Percentiles rank a stretch among this genome's conserved stretches.
phyloP scores from a whole-genome alignment of 1,139 yeast genomes.

The Dujonia santamariae region DNA sequence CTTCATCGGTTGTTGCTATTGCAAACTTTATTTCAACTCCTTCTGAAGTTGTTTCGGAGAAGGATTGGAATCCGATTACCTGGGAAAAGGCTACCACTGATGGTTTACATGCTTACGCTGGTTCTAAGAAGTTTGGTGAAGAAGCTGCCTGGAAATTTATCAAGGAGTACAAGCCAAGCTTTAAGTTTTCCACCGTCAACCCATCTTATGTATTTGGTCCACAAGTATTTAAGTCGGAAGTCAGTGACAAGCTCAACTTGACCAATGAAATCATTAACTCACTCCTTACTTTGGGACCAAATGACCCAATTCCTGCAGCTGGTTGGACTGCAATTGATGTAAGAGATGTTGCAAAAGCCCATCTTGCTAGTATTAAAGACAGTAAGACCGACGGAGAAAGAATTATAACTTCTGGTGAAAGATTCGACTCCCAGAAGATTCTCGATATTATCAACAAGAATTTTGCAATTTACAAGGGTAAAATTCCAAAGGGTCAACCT shows the following conservation, averaged over 20 bases:
- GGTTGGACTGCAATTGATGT: constrained; percentile 36
- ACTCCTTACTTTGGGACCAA: constrained; percentile 19
- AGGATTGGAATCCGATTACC: constrained; percentile 36
- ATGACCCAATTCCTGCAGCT: constrained; percentile 9
- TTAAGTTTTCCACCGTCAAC: constrained; percentile 14
- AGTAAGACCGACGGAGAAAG: constrained; percentile 23
- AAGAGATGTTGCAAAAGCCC: constrained; percentile 53
- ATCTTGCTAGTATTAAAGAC: constrained; percentile 38
- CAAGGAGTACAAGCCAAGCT: constrained; percentile 15
- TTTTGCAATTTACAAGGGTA: constrained; percentile 9
- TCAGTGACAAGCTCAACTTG: constrained; percentile 27
- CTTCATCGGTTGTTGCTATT: constrained; percentile 19
- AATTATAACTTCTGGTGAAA: constrained; percentile 24
- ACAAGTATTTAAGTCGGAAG: constrained; percentile 26
- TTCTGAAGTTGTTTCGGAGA: constrained; percentile 23
- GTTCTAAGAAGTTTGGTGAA: constrained; percentile 39
- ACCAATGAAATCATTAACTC: constrained; percentile 30
- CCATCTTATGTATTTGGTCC: constrained; percentile 27
- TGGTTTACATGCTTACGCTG: constrained; percentile 36
- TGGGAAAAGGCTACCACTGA: constrained; percentile 36
- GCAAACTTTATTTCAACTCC: constrained; percentile 11
- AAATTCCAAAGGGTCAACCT: constrained; percentile 12
- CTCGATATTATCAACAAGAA: constrained; percentile 22
- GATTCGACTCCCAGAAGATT: constrained; percentile 26
- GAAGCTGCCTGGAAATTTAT: constrained; percentile 21